Conservation (phyloP, 225 moss, liverwort and hornwort genomes). For the Sphagnum tenellum region DNA sequence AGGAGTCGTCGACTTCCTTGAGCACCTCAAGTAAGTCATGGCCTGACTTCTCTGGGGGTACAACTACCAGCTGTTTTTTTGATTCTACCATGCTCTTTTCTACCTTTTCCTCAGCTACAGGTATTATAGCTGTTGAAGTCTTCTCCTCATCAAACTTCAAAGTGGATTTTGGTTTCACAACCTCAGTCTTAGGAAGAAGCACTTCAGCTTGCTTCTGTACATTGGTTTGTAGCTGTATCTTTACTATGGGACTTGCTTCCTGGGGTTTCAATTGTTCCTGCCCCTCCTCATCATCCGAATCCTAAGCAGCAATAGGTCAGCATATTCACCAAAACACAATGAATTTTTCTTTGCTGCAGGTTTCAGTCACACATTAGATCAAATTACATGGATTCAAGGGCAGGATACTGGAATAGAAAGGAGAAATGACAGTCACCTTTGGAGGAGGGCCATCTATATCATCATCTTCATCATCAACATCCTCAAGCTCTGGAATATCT, state of each 20-base stretch:
- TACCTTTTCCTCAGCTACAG: slow-evolving; percentile 24
- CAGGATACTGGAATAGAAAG: neutral
- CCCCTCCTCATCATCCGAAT: slow-evolving; percentile 32
- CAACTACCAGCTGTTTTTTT: slow-evolving; percentile 31
- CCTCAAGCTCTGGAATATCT: slow-evolving; percentile 39
- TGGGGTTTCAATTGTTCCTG: slow-evolving; percentile 7
- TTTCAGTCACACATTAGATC: too few relatives aligned
- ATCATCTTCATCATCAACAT: slow-evolving; percentile 21
- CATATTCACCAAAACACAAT: neutral
- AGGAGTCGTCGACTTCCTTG: slow-evolving; percentile 62
- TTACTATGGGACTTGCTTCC: slow-evolving; percentile 6
- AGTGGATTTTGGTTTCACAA: slow-evolving; percentile 20
- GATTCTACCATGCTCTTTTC: slow-evolving; percentile 14
- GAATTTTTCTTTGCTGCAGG: neutral
- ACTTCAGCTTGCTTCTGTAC: neutral
- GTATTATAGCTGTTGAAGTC: slow-evolving; percentile 16
- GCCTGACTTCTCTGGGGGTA: slow-evolving; percentile 25
- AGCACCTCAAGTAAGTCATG: slow-evolving; percentile 65
- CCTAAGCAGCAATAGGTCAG: slow-evolving; percentile 7
- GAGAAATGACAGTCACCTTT: slow-evolving; percentile 1
- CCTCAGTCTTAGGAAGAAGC: slow-evolving; percentile 15
- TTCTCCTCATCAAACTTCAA: neutral
- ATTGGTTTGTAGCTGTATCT: neutral
- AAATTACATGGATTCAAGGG: neutral
- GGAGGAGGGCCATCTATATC: slow-evolving; percentile 1